phyloP scores from a whole-genome alignment of 116 monocot species.

The Cymodocea nodosa region DNA sequence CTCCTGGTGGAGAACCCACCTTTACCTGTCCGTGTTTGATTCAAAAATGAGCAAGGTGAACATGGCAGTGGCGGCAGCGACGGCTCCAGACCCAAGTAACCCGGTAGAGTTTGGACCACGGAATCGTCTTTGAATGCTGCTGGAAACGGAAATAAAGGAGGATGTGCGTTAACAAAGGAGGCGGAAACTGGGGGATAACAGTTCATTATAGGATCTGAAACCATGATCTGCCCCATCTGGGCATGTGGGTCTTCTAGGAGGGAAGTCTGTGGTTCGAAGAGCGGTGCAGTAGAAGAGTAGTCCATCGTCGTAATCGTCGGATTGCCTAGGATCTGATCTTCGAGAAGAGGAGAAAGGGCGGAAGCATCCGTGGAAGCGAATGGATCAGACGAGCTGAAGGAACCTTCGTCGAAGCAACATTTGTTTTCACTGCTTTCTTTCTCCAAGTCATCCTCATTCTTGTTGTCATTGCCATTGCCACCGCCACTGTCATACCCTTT shows the following conservation, averaged over 20 bases:
- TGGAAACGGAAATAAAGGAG: neutral
- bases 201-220: neutral
- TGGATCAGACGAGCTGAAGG: slow-evolving; percentile 12
- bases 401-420: slow-evolving; percentile 6
- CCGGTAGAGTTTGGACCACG: slow-evolving; percentile 5
- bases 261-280: neutral
- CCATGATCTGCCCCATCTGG: slow-evolving; percentile 3
- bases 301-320: slow-evolving; percentile 1
- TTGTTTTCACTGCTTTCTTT: slow-evolving; percentile 1
- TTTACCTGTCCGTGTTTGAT: neutral
- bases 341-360: slow-evolving; percentile 17
- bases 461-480: neutral
- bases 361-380: slow-evolving; percentile 17
- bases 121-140: slow-evolving; percentile 10
- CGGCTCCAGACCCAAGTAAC: slow-evolving; percentile 13
- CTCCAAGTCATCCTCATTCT: too few species aligned
- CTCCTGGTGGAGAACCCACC: slow-evolving; percentile 1
- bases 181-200: neutral
- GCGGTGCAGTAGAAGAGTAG: neutral
- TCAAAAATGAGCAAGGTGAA: slow-evolving; percentile 8
- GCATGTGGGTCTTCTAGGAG: slow-evolving; percentile 5
- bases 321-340: slow-evolving; percentile 6
- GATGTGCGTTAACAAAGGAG: neutral
- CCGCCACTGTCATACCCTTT: too few species aligned
- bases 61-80: neutral